Base-by-base conservation (phyloP, 441 rosid genomes). In the Capsella rubella region DNA sequence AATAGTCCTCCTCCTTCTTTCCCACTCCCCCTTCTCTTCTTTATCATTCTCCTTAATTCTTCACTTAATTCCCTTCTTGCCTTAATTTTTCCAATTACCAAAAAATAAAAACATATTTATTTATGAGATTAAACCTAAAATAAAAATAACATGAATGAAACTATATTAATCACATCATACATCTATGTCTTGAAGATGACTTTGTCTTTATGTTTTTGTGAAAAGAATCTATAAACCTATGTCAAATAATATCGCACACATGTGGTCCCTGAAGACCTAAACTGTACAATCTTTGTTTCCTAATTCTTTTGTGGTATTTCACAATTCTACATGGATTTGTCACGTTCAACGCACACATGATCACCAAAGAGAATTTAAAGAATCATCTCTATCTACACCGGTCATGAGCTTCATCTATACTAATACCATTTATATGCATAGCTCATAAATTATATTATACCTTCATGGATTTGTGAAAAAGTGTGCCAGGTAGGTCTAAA, bases 401-500 rank as follows among this genome's bases (percentile, higher is more conserved):
- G 45, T 45, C 42, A 25, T 21, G 34, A 37, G 46, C 18, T 63
- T 45, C 45, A 11, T 31, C 11, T 16, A 45, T 12, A 21, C 32
- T 12, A 31, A 45, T 12, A 21, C 32, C 16, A 31, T 25, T 13
- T 18, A n/a, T 58, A 13, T n/a, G 8, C 1, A 7, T 47, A 73
- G 43, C 31, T 53, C 14, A 28, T 12, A 14, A 9, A 6, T 15
- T 39, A 64, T 13, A 3, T 11, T 72, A 3, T 84, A 87, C 98
- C 88, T 89, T 91, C 83, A 91, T 84, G 68, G 99, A 91, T 78
- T 78, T 87, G 64, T 78, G 84, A 73, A 87, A 94, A 28, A 85
- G 92, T 50, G 99, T 94, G 70, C 95, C 95, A 0, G 94, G 97
- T 21, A 94, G 74, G 80, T 87, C 82, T 51, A 92, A 71, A 32